Conservation (phyloP, 2,329 filamentous ascomycete species). For the Exutisphaerella laricina region DNA sequence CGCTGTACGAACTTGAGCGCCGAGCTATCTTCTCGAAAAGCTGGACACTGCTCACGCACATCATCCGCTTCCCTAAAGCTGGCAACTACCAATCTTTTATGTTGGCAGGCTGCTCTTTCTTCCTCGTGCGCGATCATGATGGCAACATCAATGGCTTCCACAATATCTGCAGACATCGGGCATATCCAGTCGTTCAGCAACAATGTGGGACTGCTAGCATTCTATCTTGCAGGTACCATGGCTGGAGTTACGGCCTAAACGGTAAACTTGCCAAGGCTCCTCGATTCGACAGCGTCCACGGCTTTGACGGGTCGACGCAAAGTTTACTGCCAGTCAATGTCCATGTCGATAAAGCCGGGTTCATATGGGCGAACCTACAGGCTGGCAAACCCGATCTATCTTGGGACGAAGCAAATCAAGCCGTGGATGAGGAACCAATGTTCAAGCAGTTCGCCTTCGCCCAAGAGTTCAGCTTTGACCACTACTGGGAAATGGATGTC, state of each 20-base stretch:
- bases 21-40: constrained; percentile 40
- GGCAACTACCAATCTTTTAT: constrained; percentile 44
- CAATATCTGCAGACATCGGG: constrained; percentile 58
- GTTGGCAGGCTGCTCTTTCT: constrained; percentile 52
- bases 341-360: constrained; percentile 49
- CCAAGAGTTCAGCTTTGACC: constrained; percentile 54
- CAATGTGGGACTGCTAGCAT: constrained; percentile 47
- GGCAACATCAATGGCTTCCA: constrained; percentile 56
- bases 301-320: constrained; percentile 54
- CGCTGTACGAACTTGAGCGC: constrained; percentile 43
- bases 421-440: constrained; percentile 43
- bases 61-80: constrained; percentile 24
- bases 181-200: constrained; percentile 53
- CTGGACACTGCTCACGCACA: constrained; percentile 34
- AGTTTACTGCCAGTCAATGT: constrained; percentile 52
- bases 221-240: constrained; percentile 57
- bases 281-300: constrained; percentile 50
- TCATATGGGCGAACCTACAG: constrained; percentile 57
- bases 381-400: constrained; percentile 42
- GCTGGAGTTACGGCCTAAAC: constrained; percentile 56
- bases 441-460: constrained; percentile 46
- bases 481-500: constrained; percentile 53
- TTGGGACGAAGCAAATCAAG: constrained; percentile 51
- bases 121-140: constrained; percentile 48
- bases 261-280: constrained; percentile 57